phyloP scores from a whole-genome alignment of 2,329 filamentous ascomycete species.

The Penicillium palitans region DNA sequence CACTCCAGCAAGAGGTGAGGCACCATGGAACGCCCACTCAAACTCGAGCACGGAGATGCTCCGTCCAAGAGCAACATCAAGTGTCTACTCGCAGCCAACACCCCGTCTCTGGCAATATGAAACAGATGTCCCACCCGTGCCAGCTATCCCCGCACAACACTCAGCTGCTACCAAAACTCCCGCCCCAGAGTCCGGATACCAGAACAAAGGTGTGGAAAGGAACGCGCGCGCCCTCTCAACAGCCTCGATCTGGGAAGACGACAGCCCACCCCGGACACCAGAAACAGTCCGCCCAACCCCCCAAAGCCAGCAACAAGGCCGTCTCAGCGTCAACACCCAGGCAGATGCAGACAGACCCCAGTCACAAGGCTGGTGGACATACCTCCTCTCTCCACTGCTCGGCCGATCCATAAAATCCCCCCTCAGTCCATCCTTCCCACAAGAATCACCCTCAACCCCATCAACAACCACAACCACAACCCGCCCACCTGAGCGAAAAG shows the following conservation, averaged over 20 bases:
- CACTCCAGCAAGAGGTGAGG: slow-evolving; percentile 46
- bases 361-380: slow-evolving; percentile 54
- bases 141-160: slow-evolving; percentile 41
- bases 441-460: not conserved
- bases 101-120: slow-evolving; percentile 29
- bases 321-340: slow-evolving; percentile 38
- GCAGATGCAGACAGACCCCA: slow-evolving; percentile 35
- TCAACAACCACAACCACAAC: not conserved
- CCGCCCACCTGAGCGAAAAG: slow-evolving; percentile 19
- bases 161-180: slow-evolving; percentile 17
- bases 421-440: slow-evolving; percentile 26
- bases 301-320: slow-evolving; percentile 17
- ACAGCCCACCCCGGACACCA: slow-evolving; percentile 18
- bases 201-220: slow-evolving; percentile 15
- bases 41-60: slow-evolving; percentile 25
- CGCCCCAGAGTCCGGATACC: slow-evolving; percentile 7
- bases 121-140: slow-evolving; percentile 42
- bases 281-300: slow-evolving; percentile 11
- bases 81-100: slow-evolving; percentile 47
- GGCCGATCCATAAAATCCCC: slow-evolving; percentile 30
- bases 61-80: slow-evolving; percentile 41
- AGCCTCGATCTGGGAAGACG: slow-evolving; percentile 42
- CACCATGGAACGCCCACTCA: slow-evolving; percentile 33
- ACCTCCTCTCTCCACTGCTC: slow-evolving; percentile 48
- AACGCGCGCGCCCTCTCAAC: slow-evolving; percentile 31